Conservation (phyloP, 306 rosid species). For the Mucuna pruriens region DNA sequence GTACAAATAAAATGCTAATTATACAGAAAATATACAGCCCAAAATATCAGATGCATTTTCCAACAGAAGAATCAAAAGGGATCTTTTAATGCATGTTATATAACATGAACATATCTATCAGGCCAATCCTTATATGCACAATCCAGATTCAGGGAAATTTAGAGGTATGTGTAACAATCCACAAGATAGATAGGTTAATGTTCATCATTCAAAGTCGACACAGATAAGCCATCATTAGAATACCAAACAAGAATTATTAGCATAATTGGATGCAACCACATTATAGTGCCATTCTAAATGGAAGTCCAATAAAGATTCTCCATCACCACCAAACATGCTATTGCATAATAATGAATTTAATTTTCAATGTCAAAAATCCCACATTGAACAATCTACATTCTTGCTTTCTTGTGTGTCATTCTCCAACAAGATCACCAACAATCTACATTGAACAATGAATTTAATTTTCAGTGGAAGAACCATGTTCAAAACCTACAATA, state of each 20-base stretch:
- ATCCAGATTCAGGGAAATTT: background rate
- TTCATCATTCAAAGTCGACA: background rate
- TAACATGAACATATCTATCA: background rate
- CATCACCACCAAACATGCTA: background rate
- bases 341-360: background rate
- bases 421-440: background rate
- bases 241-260: slow-evolving; percentile 1
- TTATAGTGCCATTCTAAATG: background rate
- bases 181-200: slow-evolving; percentile 1
- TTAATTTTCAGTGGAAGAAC: background rate
- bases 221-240: background rate
- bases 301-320: background rate
- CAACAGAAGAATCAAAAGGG: background rate
- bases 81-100: background rate
- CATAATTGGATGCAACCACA: slow-evolving; percentile 25
- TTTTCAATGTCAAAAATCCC: slow-evolving; percentile 11
- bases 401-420: background rate
- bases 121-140: background rate
- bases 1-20: background rate
- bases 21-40: too few species aligned
- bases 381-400: too few species aligned
- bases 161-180: background rate
- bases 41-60: background rate
- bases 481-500: background rate
- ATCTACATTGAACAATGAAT: background rate